Percentiles rank a stretch among this genome's conserved stretches.
phyloP scores from a whole-genome alignment of 129 eudicot species.

The Flaveria brownii region DNA sequence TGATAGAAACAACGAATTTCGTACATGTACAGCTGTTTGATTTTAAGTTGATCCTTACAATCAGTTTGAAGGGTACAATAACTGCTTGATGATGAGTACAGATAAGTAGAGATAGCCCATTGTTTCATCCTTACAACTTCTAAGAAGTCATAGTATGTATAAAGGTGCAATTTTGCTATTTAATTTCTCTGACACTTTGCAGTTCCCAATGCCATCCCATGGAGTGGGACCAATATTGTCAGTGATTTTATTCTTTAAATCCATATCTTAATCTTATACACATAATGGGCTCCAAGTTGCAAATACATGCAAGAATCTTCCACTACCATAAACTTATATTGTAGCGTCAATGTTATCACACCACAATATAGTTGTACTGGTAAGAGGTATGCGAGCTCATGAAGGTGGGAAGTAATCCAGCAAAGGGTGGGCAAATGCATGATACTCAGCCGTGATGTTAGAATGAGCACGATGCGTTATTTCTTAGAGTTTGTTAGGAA shows the following conservation, averaged over 20 bases:
- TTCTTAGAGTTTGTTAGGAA: too few species aligned
- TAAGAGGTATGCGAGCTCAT: too few species aligned
- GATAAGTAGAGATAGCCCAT: constrained; percentile 13
- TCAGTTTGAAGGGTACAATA: background rate
- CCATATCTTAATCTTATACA: background rate
- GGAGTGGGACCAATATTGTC: background rate
- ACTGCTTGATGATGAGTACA: background rate
- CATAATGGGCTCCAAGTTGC: constrained; percentile 5
- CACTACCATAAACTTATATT: background rate
- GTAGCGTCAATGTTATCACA: background rate
- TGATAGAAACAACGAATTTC: constrained; percentile 2
- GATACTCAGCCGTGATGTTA: too few species aligned
- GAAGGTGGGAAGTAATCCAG: too few species aligned
- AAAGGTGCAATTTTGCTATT: constrained; percentile 9
- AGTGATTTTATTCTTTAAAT: background rate
- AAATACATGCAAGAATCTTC: background rate
- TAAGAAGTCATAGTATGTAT: background rate
- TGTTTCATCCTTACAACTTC: background rate
- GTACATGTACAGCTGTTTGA: background rate
- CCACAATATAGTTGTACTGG: too few species aligned
- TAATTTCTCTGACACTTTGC: constrained; percentile 1
- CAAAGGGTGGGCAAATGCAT: too few species aligned
- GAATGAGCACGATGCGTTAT: too few species aligned
- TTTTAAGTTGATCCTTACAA: background rate
- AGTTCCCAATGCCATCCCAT: background rate